phyloP scores from a whole-genome alignment of 768 basidiomycete species.

The Leucocoprinus sp. region DNA sequence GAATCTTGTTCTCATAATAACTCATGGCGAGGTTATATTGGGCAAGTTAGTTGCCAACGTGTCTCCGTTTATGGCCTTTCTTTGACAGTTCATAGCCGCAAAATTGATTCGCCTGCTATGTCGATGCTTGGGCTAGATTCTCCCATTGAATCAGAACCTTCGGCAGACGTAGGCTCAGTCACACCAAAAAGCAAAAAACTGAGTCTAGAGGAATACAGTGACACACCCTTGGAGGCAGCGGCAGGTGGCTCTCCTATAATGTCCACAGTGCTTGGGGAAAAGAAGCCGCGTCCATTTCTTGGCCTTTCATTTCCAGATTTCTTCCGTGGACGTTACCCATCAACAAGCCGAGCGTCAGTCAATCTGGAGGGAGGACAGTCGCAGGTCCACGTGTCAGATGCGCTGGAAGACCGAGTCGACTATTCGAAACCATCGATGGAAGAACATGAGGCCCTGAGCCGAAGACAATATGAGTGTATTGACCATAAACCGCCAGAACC shows the following conservation, averaged over 20 bases:
- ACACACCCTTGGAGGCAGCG: slow-evolving; percentile 28
- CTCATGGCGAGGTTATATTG: slow-evolving; percentile 51
- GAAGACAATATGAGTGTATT: background rate
- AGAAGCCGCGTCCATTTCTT: slow-evolving; percentile 41
- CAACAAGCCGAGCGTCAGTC: slow-evolving; percentile 26
- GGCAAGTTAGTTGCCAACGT: slow-evolving; percentile 27
- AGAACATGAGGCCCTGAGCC: slow-evolving; percentile 1
- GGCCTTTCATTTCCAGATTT: slow-evolving; percentile 59
- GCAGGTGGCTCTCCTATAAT: slow-evolving; percentile 52
- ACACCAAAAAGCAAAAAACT: slow-evolving; percentile 30
- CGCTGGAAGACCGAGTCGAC: slow-evolving; percentile 2
- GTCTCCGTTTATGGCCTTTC: background rate
- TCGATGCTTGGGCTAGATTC: slow-evolving; percentile 13
- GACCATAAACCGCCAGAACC: slow-evolving; percentile 2
- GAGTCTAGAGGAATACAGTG: slow-evolving; percentile 17
- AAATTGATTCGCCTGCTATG: slow-evolving; percentile 12
- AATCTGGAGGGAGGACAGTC: slow-evolving; percentile 10
- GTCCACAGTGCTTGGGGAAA: slow-evolving; percentile 39
- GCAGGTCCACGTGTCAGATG: slow-evolving; percentile 2
- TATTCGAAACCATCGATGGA: background rate
- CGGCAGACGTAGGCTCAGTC: slow-evolving; percentile 17
- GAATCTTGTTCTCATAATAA: slow-evolving; percentile 82
- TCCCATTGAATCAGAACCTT: slow-evolving; percentile 16
- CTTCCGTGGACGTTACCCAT: slow-evolving; percentile 53
- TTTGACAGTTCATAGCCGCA: slow-evolving; percentile 7